A percentile compares a stretch with the other conserved stretches of the same genome.
These are phyloP conservation scores for Hortaea sp. DNA, from an alignment of 2,329 filamentous ascomycete species.

Conservation along the genomic window DNA sequence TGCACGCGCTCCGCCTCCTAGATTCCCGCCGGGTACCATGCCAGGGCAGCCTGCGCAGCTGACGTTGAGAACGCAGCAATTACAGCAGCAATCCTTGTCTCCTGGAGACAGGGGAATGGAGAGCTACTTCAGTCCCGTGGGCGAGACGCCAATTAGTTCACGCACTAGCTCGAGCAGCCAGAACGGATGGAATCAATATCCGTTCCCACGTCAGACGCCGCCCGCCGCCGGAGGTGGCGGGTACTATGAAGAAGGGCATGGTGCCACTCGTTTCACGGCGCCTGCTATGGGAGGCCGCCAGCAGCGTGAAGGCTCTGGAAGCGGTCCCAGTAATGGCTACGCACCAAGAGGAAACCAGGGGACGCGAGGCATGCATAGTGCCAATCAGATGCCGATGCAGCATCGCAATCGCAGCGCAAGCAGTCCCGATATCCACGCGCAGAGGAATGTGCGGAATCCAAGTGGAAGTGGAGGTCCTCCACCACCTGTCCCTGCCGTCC, in stretches of 20 bases:
- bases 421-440: slow-evolving; percentile 82
- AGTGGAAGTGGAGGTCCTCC: slow-evolving; percentile 13
- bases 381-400: slow-evolving; percentile 35
- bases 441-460: slow-evolving; percentile 24
- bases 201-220: slow-evolving; percentile 65
- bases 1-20: slow-evolving; percentile 32
- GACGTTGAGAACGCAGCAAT: slow-evolving; percentile 52
- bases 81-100: slow-evolving; percentile 36
- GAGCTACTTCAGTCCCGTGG: slow-evolving; percentile 87
- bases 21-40: slow-evolving; percentile 5
- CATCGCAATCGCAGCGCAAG: slow-evolving; percentile 78
- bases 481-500: slow-evolving; percentile 24
- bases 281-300: slow-evolving; percentile 62
- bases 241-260: slow-evolving; percentile 61
- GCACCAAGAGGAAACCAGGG: slow-evolving; percentile 45
- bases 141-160: slow-evolving; percentile 59
- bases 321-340: slow-evolving; percentile 34
- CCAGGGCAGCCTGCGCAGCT: slow-evolving; percentile 32
- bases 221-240: slow-evolving; percentile 44
- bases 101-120: slow-evolving; percentile 56
- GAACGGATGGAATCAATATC: slow-evolving; percentile 50
- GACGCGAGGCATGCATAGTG: slow-evolving; percentile 44
- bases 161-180: slow-evolving; percentile 59
- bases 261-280: slow-evolving; percentile 63
- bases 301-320: slow-evolving; percentile 20